These are phyloP conservation scores for Eucommia ulmoides DNA, from an alignment of 257 asterid species.

Conservation along the genomic window DNA sequence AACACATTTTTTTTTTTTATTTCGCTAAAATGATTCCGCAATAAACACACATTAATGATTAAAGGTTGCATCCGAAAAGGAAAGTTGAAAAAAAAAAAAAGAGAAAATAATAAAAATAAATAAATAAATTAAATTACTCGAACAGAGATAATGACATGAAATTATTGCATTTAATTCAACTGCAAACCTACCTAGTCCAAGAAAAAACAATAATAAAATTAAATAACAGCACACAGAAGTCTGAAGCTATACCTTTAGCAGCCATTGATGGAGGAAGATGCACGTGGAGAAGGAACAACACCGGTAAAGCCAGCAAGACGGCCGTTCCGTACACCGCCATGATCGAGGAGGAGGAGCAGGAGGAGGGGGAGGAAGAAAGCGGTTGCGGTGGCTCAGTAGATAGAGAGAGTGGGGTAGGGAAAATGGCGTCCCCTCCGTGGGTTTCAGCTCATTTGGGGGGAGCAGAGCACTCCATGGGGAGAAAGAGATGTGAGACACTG, in stretches of 20 bases:
- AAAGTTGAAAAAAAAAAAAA: neutral
- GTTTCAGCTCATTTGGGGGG: no score
- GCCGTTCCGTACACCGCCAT: constrained; percentile 35
- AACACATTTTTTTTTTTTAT: no score
- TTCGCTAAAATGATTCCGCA: no score
- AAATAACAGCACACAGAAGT: neutral
- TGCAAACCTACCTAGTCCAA: no score
- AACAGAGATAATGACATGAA: neutral
- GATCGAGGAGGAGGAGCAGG: constrained; percentile 4
- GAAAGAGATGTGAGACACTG: no score
- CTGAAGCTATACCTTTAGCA: constrained; percentile 36
- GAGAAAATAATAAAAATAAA: neutral
- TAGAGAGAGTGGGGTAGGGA: no score
- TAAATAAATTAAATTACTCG: neutral
- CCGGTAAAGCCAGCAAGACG: constrained; percentile 23
- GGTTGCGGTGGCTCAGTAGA: no score
- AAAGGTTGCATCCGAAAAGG: neutral
- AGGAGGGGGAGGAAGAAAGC: constrained; percentile 13
- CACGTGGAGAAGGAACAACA: constrained; percentile 28
- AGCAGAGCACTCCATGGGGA: no score
- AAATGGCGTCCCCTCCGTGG: no score
- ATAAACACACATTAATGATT: no score
- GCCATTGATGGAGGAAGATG: constrained; percentile 23
- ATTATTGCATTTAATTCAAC: no score
- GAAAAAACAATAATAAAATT: neutral